Evolutionary conservation across 2,329 filamentous ascomycete genomes (phyloP).

Genomic region (Huntiella savannae): DNA sequence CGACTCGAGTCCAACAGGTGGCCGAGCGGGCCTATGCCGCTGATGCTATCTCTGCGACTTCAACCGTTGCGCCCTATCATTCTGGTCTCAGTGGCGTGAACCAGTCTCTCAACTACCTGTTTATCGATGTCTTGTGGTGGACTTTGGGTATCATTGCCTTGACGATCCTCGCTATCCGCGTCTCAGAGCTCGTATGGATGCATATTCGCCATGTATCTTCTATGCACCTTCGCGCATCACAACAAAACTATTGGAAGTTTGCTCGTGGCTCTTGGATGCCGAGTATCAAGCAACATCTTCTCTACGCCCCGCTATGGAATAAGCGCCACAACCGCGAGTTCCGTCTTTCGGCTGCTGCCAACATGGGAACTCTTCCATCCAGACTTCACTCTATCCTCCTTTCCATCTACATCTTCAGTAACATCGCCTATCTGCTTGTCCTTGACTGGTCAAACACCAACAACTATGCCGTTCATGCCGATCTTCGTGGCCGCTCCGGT

Average conservation of each 20-base stretch:
- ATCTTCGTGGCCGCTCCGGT: slow-evolving; percentile 50
- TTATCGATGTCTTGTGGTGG: slow-evolving; percentile 41
- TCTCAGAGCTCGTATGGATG: slow-evolving; percentile 34
- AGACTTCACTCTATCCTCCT: slow-evolving; percentile 43
- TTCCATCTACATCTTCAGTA: slow-evolving; percentile 37
- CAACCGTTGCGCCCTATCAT: slow-evolving; percentile 36
- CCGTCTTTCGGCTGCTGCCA: slow-evolving; percentile 38
- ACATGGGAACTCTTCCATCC: slow-evolving; percentile 45
- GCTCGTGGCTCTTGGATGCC: slow-evolving; percentile 43
- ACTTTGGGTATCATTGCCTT: slow-evolving; percentile 37
- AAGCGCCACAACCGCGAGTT: slow-evolving; percentile 53
- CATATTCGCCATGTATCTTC: slow-evolving; percentile 39
- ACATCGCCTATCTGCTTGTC: slow-evolving; percentile 41
- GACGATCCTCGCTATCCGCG: slow-evolving; percentile 31
- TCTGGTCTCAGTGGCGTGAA: slow-evolving; percentile 41
- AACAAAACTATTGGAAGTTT: slow-evolving; percentile 39
- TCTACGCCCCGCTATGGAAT: slow-evolving; percentile 40
- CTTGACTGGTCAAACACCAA: slow-evolving; percentile 41
- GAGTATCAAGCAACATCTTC: slow-evolving; percentile 39
- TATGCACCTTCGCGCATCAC: slow-evolving; percentile 32
- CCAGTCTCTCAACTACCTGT: slow-evolving; percentile 35
- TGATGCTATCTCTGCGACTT: slow-evolving; percentile 17
- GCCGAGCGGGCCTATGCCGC: slow-evolving; percentile 15
- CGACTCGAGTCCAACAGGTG: slow-evolving; percentile 17
- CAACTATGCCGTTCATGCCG: slow-evolving; percentile 39